phyloP scores from a whole-genome alignment of 495 filamentous ascomycete genomes.

The Penicillium cosmopolitanum region DNA sequence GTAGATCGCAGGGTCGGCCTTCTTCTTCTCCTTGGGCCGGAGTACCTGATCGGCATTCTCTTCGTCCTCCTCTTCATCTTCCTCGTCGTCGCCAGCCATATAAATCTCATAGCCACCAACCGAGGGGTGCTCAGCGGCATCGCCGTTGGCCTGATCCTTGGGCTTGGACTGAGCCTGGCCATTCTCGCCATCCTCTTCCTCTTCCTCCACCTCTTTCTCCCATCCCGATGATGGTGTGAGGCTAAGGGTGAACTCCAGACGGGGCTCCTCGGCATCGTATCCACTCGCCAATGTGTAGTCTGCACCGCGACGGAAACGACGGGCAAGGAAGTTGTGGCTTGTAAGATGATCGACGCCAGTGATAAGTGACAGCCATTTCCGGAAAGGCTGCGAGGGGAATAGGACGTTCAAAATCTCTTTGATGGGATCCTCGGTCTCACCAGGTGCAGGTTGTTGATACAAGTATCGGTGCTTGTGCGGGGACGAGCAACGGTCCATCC shows the following conservation, averaged over 20 bases:
- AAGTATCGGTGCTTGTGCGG: slow-evolving; percentile 95
- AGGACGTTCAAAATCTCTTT: slow-evolving; percentile 76
- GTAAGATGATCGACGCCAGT: slow-evolving; percentile 68
- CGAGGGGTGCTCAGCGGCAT: slow-evolving; percentile 52
- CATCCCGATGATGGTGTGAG: slow-evolving; percentile 82
- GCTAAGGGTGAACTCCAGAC: slow-evolving; percentile 83
- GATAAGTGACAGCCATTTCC: slow-evolving; percentile 82
- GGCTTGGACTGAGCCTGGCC: slow-evolving; percentile 33
- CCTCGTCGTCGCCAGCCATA: slow-evolving; percentile 84
- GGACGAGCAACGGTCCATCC: slow-evolving; percentile 80
- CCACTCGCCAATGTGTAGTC: slow-evolving; percentile 93
- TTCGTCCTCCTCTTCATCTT: slow-evolving; percentile 50
- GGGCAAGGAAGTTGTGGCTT: slow-evolving; percentile 69
- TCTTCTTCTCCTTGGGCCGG: slow-evolving; percentile 32
- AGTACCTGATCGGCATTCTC: slow-evolving; percentile 36
- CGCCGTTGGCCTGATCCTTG: slow-evolving; percentile 28
- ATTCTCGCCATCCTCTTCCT: slow-evolving; percentile 52
- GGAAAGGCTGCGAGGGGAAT: slow-evolving; percentile 84
- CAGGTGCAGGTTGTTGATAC: slow-evolving; percentile 63
- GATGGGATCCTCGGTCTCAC: slow-evolving; percentile 58
- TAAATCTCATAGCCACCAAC: slow-evolving; percentile 90
- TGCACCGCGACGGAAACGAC: slow-evolving; percentile 81
- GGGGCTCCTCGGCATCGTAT: slow-evolving; percentile 73
- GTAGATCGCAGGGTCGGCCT: slow-evolving; percentile 82
- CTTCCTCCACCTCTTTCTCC: slow-evolving; percentile 69